Evolutionary conservation across 345 rosid species (phyloP).

Genomic region (Rhizophora apiculata): DNA sequence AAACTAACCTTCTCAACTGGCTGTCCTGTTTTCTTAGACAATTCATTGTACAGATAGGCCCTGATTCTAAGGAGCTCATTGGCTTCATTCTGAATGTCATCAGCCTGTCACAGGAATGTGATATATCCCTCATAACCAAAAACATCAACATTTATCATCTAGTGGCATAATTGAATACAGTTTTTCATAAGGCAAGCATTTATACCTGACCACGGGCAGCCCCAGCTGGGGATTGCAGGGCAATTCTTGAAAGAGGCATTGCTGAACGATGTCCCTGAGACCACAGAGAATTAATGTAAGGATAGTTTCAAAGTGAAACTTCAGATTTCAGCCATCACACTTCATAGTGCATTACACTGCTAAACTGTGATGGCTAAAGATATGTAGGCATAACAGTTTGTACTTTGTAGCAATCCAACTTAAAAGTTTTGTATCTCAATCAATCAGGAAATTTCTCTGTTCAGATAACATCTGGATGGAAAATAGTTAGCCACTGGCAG

Average conservation of each 20-base stretch:
- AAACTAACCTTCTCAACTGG: conserved; percentile 67
- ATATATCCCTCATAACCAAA: background rate
- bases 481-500: background rate
- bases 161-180: background rate
- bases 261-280: conserved; percentile 63
- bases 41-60: conserved; percentile 71
- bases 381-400: background rate
- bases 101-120: conserved; percentile 49
- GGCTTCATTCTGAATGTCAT: conserved; percentile 72
- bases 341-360: background rate
- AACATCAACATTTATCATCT: background rate
- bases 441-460: background rate
- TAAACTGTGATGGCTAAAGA: conserved; percentile 1
- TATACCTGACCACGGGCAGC: conserved; percentile 86
- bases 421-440: background rate
- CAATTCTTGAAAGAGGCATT: conserved; percentile 69
- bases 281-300: conserved; percentile 9
- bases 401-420: background rate
- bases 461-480: background rate
- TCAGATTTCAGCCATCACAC: background rate
- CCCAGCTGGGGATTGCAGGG: conserved; percentile 66
- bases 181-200: conserved; percentile 1
- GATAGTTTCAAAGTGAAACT: conserved; percentile 5
- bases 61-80: conserved; percentile 73
- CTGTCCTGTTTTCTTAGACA: conserved; percentile 78